Evolutionary conservation across 768 basidiomycete genomes (phyloP).

Genomic region (Russula sp.): DNA sequence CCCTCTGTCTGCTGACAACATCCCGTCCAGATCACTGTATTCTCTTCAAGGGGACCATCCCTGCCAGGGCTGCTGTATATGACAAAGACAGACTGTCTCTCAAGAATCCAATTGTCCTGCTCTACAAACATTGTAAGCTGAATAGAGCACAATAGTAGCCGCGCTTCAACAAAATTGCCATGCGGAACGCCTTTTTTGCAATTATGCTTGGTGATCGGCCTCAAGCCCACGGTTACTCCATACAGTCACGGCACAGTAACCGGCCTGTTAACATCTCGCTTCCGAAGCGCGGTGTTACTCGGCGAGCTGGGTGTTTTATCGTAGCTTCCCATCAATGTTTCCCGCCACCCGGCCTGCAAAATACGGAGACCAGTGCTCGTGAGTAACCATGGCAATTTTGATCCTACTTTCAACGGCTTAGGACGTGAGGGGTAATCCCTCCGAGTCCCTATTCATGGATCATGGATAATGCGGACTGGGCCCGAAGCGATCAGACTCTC

Average conservation of each 20-base stretch:
- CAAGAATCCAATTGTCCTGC: background rate
- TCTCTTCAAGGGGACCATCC: background rate
- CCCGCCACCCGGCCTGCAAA: background rate
- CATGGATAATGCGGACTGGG: background rate
- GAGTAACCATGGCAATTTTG: background rate
- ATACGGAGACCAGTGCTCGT: background rate
- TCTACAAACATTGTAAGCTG: too few relatives aligned
- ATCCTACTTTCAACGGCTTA: background rate
- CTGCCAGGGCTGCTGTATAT: background rate
- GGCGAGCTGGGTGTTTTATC: background rate
- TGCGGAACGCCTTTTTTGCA: background rate
- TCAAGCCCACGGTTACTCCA: background rate
- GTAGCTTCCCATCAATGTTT: background rate
- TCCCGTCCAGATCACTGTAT: too few relatives aligned
- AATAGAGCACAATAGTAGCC: too few relatives aligned
- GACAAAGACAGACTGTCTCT: background rate
- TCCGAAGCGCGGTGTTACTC: background rate
- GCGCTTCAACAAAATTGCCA: background rate
- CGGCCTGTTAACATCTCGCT: background rate
- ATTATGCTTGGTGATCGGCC: background rate
- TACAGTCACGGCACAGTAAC: background rate
- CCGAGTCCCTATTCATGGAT: background rate
- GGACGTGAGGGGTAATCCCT: too few relatives aligned
- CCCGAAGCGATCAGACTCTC: background rate
- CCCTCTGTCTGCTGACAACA: background rate